A percentile compares a stretch with the other conserved stretches of the same genome.
Evolutionary conservation across 2,329 filamentous ascomycete species (phyloP).

Genomic region (Cladobotryum protrusum): DNA sequence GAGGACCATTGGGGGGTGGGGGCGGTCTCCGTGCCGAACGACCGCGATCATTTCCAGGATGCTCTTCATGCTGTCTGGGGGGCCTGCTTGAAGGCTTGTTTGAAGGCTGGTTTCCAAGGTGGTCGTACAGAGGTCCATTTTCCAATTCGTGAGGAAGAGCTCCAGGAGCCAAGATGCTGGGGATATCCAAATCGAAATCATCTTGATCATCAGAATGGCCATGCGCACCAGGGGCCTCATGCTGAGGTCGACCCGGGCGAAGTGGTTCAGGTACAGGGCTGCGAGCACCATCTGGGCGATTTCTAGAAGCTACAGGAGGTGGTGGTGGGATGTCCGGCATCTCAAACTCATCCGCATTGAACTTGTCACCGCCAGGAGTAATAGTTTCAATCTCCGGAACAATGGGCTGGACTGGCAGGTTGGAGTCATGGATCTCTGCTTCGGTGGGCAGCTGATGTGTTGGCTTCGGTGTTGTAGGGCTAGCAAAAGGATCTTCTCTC

Average conservation of each 20-base stretch:
- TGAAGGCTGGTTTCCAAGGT: constrained; percentile 18
- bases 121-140: constrained; percentile 11
- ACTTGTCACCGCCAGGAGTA: constrained; percentile 23
- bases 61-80: constrained; percentile 29
- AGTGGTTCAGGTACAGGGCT: constrained; percentile 16
- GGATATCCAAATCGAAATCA: constrained; percentile 31
- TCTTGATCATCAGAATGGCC: constrained; percentile 22
- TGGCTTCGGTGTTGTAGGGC: constrained; percentile 26
- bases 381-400: constrained; percentile 35
- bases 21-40: constrained; percentile 26
- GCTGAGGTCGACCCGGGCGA: constrained; percentile 9
- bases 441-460: constrained; percentile 16
- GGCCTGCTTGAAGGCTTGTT: constrained; percentile 24
- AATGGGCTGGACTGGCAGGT: constrained; percentile 27
- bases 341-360: constrained; percentile 15
- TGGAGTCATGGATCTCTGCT: constrained; percentile 20
- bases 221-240: constrained; percentile 15
- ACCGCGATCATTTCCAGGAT: constrained; percentile 28
- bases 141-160: constrained; percentile 14
- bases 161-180: constrained; percentile 23
- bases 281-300: constrained; percentile 18
- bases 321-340: constrained; percentile 25
- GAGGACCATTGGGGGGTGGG: not conserved
- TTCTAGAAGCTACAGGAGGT: constrained; percentile 23
- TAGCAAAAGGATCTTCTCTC: constrained; percentile 30